Evolutionary conservation across 805 yeast genomes (phyloP).

Genomic region (Millerozyma miso): DNA sequence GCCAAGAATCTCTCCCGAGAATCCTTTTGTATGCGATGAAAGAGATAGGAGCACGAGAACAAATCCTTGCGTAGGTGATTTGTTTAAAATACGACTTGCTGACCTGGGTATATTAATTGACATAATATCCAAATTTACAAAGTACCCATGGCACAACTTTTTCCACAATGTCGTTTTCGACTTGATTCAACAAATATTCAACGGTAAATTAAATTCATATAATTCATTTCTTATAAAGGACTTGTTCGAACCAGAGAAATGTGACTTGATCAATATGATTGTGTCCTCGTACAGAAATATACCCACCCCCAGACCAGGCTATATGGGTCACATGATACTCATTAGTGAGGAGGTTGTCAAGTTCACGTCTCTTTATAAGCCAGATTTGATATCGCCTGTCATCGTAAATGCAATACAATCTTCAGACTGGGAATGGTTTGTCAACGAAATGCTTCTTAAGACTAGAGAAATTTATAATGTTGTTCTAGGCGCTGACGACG

Average conservation of each 20-base stretch:
- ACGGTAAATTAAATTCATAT: conserved; percentile 88
- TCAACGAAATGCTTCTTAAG: conserved; percentile 44
- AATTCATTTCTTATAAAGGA: conserved; percentile 48
- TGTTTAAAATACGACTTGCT: conserved; percentile 72
- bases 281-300: conserved; percentile 20
- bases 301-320: conserved; percentile 69
- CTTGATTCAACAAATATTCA: conserved; percentile 88
- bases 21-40: conserved; percentile 38
- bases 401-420: conserved; percentile 48
- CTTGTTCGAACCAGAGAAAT: conserved; percentile 16
- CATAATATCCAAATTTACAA: conserved; percentile 71
- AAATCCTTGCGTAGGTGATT: conserved; percentile 80
- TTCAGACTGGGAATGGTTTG: conserved; percentile 49
- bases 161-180: conserved; percentile 97
- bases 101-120: conserved; percentile 68
- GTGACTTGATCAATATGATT: conserved; percentile 25
- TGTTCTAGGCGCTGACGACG: conserved; percentile 44
- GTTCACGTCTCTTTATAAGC: conserved; percentile 60
- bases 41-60: conserved; percentile 35
- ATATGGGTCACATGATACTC: conserved; percentile 93
- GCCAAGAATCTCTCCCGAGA: conserved; percentile 39
- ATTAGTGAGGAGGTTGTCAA: conserved; percentile 96
- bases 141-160: conserved; percentile 95
- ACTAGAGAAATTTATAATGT: conserved; percentile 55
- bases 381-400: conserved; percentile 52